Conservation (phyloP, 495 filamentous ascomycete species). For the Aspergillus nanangensis region DNA sequence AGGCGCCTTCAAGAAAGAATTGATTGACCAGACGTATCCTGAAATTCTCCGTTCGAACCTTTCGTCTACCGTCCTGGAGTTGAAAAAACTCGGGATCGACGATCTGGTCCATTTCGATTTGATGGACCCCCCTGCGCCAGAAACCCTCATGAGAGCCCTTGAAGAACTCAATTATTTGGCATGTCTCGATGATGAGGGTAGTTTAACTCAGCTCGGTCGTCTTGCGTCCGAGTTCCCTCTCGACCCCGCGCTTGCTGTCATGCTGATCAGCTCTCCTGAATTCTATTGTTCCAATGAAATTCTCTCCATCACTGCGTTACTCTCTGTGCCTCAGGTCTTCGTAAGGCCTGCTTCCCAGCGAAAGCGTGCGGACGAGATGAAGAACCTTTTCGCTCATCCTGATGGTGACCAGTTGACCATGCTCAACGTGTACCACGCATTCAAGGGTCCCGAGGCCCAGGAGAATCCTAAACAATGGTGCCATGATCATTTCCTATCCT, state of each 20-base stretch:
- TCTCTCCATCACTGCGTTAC: constrained; percentile 85
- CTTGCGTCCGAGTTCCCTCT: constrained; percentile 94
- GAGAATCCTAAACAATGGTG: constrained; percentile 84
- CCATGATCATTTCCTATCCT: constrained; percentile 94
- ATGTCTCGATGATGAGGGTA: constrained; percentile 93
- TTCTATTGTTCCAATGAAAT: constrained; percentile 99
- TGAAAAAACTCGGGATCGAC: constrained; percentile 95
- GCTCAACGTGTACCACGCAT: constrained; percentile 97
- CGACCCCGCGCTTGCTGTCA: constrained; percentile 91
- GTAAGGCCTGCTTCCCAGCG: constrained; percentile 77
- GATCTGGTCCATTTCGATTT: constrained; percentile 98
- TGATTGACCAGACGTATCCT: constrained; percentile 94
- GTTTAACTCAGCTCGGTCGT: constrained; percentile 78
- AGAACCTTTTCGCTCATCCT: constrained; percentile 82
- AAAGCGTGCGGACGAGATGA: constrained; percentile 97
- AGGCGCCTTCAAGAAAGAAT: constrained; percentile 92
- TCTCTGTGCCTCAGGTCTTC: constrained; percentile 94
- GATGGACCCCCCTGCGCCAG: constrained; percentile 97
- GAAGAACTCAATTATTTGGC: constrained; percentile 98
- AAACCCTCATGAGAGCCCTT: constrained; percentile 96
- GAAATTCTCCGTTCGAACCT: constrained; percentile 95
- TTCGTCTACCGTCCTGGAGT: constrained; percentile 86
- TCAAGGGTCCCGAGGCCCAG: constrained; percentile 71
- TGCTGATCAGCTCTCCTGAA: constrained; percentile 95
- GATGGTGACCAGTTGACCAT: constrained; percentile 95